A percentile compares a stretch with the other conserved stretches of the same genome.
Evolutionary conservation across 192 early-diverging fungal genomes (phyloP).

Genomic region (Linnemannia hyalina): DNA sequence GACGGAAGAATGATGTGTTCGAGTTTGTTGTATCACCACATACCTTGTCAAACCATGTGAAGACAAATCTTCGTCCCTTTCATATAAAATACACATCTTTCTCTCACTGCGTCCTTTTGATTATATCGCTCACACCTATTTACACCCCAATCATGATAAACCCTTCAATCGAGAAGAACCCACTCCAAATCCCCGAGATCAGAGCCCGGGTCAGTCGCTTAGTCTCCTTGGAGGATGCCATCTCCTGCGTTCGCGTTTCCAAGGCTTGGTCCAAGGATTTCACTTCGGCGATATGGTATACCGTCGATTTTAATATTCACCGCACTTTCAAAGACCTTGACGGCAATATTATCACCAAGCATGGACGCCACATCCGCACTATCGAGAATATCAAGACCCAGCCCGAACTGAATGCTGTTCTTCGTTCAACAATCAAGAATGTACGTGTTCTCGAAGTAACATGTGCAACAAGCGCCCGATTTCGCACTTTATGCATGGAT

Average conservation of each 20-base stretch:
- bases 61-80: too few species aligned
- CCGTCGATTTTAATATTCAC: neutral
- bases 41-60: too few species aligned
- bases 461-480: neutral
- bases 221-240: conserved; percentile 9
- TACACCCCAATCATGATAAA: neutral
- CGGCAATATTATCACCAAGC: too few species aligned
- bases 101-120: neutral
- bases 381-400: too few species aligned
- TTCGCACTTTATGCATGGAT: conserved; percentile 9
- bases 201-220: conserved; percentile 6
- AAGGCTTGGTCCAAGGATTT: conserved; percentile 21
- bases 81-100: too few species aligned
- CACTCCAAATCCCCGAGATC: conserved; percentile 22
- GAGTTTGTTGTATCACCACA: too few species aligned
- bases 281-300: conserved; percentile 1
- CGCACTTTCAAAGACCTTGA: too few species aligned
- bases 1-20: too few species aligned
- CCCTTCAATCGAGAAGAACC: neutral
- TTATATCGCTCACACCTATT: neutral
- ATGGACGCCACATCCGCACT: too few species aligned
- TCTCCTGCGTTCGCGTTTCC: conserved; percentile 15
- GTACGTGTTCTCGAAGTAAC: neutral
- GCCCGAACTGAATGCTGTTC: too few species aligned
- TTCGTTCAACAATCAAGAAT: too few species aligned